Base-by-base conservation (phyloP, 305 asterid genomes). In the Lippia alba region DNA sequence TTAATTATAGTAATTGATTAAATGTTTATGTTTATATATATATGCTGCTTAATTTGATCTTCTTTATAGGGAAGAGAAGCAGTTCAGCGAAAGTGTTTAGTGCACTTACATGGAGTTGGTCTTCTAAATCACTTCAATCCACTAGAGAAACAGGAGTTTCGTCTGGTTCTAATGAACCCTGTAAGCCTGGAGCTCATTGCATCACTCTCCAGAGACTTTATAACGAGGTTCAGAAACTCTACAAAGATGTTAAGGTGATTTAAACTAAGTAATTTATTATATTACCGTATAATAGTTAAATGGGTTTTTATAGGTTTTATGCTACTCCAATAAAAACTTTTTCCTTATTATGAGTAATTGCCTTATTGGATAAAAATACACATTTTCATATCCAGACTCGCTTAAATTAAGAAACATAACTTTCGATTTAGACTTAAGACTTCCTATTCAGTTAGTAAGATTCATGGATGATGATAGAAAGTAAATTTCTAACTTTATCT, bases 101-200 rank as follows among this genome's bases (percentile, higher is more conserved):
- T 80, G 88, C 92, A 8, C 70, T 89, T 81, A 73, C 87, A 11
- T 89, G 94, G 94, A 87, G 81, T 74, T 77, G 96, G 96, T 80
- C 95, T 49, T 83, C 90, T 4, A 86, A 81, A 74, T 75, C 94
- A 46, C 86, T 86, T 78, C 85, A 73, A 24, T 76, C 80, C 69
- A 74, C 75, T 17, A 80, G 74, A 70, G 89, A 83, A 24, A 72
- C 24, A 12, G 90, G 76, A 65, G 76, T 67, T 46, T 39, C 62
- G 16, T 61, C 66, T 68, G 82, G 78, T 55, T 77, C 89, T 46
- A 67, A 54, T 56, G 91, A 89, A 30, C 94, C 96, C n/a, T 89
- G 97, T 80, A 87, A 81, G 76, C 95, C 91, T 7, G 96, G 96
- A 67, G 92, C 95, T 64, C 96, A 91, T 64, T 80, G 96, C 66